Percentiles rank a stretch among this genome's conserved stretches.
These are phyloP conservation scores for Chlorella sp. DNA, from an alignment of 139 green algal species.

Conservation along the genomic window DNA sequence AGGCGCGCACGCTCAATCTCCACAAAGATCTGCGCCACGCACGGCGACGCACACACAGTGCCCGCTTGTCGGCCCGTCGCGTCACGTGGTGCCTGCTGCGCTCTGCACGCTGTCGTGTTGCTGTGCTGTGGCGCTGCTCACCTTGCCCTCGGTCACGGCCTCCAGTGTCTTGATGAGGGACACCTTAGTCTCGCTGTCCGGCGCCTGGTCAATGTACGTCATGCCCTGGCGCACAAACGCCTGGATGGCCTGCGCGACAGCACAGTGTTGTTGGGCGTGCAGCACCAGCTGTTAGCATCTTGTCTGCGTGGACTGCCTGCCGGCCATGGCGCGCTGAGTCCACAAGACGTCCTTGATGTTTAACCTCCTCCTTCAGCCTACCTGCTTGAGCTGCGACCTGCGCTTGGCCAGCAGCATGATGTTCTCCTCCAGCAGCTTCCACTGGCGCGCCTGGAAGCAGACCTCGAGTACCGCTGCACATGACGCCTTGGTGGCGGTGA, in stretches of 20 bases:
- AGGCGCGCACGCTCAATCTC: constrained; percentile 97
- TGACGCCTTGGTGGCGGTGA: constrained; percentile 63
- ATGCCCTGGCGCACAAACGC: constrained; percentile 89
- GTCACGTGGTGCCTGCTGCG: too few relatives aligned
- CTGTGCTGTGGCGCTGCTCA: constrained; percentile 23
- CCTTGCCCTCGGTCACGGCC: constrained; percentile 93
- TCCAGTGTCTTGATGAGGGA: constrained; percentile 94
- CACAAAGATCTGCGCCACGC: constrained; percentile 92
- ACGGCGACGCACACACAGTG: too few relatives aligned
- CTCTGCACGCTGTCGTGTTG: too few relatives aligned
- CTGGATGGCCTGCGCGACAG: constrained; percentile 66
- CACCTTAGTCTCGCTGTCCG: constrained; percentile 63
- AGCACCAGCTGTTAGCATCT: constrained; percentile 4
- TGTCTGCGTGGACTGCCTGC: background rate
- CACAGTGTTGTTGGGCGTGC: background rate
- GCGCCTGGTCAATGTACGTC: constrained; percentile 69
- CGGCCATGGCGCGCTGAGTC: too few relatives aligned
- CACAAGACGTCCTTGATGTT: too few relatives aligned
- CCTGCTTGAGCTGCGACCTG: constrained; percentile 93
- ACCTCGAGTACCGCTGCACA: constrained; percentile 82
- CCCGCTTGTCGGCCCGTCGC: too few relatives aligned
- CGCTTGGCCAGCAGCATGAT: constrained; percentile 93
- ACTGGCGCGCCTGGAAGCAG: constrained; percentile 68
- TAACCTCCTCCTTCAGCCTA: constrained; percentile 16
- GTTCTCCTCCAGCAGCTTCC: constrained; percentile 89